Evolutionary conservation across 495 filamentous ascomycete species (phyloP).

Genomic region (Geopyxis carbonaria): DNA sequence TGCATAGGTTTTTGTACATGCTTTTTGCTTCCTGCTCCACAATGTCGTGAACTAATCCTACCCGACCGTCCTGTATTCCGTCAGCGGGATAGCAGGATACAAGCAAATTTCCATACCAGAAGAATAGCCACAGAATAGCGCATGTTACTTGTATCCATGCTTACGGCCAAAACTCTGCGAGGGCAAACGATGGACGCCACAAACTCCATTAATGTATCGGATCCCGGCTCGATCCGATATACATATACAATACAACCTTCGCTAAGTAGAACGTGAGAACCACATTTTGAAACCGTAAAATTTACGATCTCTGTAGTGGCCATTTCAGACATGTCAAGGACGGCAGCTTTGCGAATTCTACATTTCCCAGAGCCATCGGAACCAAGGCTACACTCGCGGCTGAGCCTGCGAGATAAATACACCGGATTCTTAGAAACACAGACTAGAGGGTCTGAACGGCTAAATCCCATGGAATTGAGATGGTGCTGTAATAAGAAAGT

Average conservation of each 20-base stretch:
- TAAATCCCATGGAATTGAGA: slow-evolving; percentile 45
- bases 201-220: slow-evolving; percentile 12
- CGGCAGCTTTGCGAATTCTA: slow-evolving; percentile 25
- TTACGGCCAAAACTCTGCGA: slow-evolving; percentile 39
- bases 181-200: slow-evolving; percentile 37
- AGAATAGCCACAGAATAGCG: slow-evolving; percentile 45
- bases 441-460: slow-evolving; percentile 32
- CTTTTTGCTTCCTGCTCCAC: slow-evolving; percentile 19
- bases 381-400: slow-evolving; percentile 43
- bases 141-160: slow-evolving; percentile 44
- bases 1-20: slow-evolving; percentile 43
- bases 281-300: slow-evolving; percentile 31
- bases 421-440: slow-evolving; percentile 16
- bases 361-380: slow-evolving; percentile 34
- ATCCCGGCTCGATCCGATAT: slow-evolving; percentile 34
- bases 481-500: slow-evolving; percentile 32
- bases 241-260: slow-evolving; percentile 44
- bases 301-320: slow-evolving; percentile 8
- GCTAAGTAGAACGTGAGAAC: slow-evolving; percentile 40
- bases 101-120: slow-evolving; percentile 23
- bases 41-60: slow-evolving; percentile 47
- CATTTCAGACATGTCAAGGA: slow-evolving; percentile 22
- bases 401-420: slow-evolving; percentile 39
- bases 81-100: background rate
- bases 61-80: slow-evolving; percentile 32